Evolutionary conservation across 2,329 filamentous ascomycete species (phyloP).

Genomic region (Botryotinia convoluta): DNA sequence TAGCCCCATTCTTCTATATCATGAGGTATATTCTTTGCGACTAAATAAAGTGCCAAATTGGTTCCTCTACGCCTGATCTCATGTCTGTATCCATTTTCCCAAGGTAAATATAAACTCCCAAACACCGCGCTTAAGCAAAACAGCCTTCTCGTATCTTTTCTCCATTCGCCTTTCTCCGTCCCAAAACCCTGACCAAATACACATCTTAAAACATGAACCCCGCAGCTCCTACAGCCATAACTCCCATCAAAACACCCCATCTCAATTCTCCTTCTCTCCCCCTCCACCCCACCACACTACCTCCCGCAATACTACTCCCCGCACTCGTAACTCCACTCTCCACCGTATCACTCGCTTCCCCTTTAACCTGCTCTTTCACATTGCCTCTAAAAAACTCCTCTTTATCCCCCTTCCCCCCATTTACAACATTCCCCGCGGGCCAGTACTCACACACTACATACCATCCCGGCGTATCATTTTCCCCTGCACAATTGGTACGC

Average conservation of each 20-base stretch:
- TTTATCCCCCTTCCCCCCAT: slow-evolving; percentile 43
- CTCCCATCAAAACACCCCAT: not conserved
- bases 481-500: slow-evolving; percentile 42
- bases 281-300: not conserved
- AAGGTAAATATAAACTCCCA: not conserved
- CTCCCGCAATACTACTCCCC: not conserved
- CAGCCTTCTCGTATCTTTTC: not conserved
- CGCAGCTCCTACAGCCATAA: not conserved
- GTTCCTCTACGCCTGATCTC: not conserved
- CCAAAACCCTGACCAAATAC: not conserved
- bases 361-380: slow-evolving; percentile 29
- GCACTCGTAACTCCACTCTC: slow-evolving; percentile 23
- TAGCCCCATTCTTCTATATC: not conserved
- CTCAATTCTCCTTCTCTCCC: not conserved
- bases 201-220: not conserved
- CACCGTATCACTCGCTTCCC: slow-evolving; percentile 31
- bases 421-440: slow-evolving; percentile 61
- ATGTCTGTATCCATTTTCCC: not conserved
- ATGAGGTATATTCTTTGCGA: not conserved
- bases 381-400: slow-evolving; percentile 45
- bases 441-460: slow-evolving; percentile 70
- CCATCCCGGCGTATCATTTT: slow-evolving; percentile 50
- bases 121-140: not conserved
- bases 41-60: not conserved
- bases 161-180: not conserved